Evolutionary conservation across 2,329 filamentous ascomycete species (phyloP).

Genomic region (Fusarium sp.): DNA sequence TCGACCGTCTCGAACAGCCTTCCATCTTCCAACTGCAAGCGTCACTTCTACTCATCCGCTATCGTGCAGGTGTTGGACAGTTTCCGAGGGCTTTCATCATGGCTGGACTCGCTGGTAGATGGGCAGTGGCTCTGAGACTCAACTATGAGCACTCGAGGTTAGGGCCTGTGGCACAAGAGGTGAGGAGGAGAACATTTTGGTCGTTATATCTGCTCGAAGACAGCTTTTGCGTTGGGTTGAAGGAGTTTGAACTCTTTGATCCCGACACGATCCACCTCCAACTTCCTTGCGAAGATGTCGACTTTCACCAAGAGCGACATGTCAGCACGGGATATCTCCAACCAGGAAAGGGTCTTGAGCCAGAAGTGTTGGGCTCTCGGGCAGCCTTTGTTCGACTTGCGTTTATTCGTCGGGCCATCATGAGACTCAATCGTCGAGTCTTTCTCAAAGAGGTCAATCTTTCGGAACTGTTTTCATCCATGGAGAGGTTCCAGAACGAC

Average conservation of each 20-base stretch:
- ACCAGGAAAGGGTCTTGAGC: constrained; percentile 41
- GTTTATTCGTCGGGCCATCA: constrained; percentile 37
- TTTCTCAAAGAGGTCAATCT: constrained; percentile 41
- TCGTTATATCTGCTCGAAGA: constrained; percentile 42
- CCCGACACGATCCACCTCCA: constrained; percentile 41
- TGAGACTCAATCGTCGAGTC: constrained; percentile 41
- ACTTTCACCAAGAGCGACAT: constrained; percentile 36
- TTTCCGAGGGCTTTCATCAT: constrained; percentile 44
- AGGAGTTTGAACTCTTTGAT: constrained; percentile 44
- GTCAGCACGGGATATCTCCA: constrained; percentile 42
- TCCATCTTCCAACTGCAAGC: constrained; percentile 46
- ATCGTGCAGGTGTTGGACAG: constrained; percentile 41
- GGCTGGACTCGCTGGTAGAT: constrained; percentile 41
- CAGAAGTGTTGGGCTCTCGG: constrained; percentile 35
- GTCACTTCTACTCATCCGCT: constrained; percentile 42
- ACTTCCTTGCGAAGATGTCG: constrained; percentile 40
- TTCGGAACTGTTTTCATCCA: constrained; percentile 37
- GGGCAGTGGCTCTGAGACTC: constrained; percentile 43
- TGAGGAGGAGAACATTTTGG: constrained; percentile 43
- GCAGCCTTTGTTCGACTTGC: constrained; percentile 42
- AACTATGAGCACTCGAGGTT: constrained; percentile 43
- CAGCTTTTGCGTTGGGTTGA: constrained; percentile 43
- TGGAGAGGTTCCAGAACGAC: constrained; percentile 44
- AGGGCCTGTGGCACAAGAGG: constrained; percentile 40
- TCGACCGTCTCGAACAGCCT: constrained; percentile 40